Evolutionary conservation across 495 filamentous ascomycete species (phyloP), one percentile per base, ranked within the genome.

Genomic region (Penicillium riverlandense): DNA sequence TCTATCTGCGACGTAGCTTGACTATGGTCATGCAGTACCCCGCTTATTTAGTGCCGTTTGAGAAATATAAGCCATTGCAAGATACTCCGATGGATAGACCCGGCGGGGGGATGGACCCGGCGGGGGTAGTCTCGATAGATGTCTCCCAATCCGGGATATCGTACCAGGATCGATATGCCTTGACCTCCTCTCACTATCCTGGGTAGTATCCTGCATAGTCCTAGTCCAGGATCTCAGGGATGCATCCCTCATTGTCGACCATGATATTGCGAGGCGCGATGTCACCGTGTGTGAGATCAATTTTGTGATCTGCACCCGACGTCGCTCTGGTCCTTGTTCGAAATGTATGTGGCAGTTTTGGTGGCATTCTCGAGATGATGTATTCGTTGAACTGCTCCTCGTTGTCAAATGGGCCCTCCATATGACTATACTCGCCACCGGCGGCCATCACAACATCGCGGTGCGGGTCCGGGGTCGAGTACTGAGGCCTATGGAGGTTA

Each of bases 201-300:
- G 36, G 43, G 1, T 39, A 31, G 35, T 36, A 39, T 6, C 43
- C 43, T 9, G 36, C 36, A 22, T 38, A 10, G 8, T 39, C 43
- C 43, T 29, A 45, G 11, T 45, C 43, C 7, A 45, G 32, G 11
- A 45, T 30, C 12, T 29, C 43, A 11, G 36, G 39, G 28, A 45
- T 29, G 7, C 34, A 15, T 8, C 29, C 43, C 11, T 39, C n/a
- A 14, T 45, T 11, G 11, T 39, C 35, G 13, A 45, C 43, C 15
- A 45, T 28, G 8, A 45, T 45, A 12, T 45, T 45, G 28, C 43
- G 38, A 13, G 43, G 43, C 12, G 43, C 43, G 7, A 45, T n/a
- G 27, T 45, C 43, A 27, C 43, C 43, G 28, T 45, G 43, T 9
- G 43, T 35, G 36, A 45, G 39, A 8, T 27, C 29, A 29, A 39